Conservation (phyloP, 2,329 filamentous ascomycete species). For the Cercospora janseana region DNA sequence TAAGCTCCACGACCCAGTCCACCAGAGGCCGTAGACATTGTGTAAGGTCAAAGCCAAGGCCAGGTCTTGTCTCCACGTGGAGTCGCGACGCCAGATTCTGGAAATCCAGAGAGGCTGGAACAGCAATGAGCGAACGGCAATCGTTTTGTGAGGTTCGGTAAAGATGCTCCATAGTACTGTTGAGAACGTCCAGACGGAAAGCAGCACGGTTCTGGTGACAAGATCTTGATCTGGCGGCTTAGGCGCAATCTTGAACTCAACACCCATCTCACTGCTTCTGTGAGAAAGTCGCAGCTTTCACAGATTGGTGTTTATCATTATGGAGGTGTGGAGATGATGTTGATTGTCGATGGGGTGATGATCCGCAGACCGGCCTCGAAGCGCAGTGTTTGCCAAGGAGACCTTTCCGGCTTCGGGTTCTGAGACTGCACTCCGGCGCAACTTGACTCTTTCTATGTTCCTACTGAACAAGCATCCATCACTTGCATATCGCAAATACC, state of each 20-base stretch:
- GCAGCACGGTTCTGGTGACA: constrained; percentile 21
- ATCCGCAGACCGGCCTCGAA: neutral
- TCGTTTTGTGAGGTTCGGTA: constrained; percentile 33
- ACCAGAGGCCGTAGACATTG: constrained; percentile 26
- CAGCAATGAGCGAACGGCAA: constrained; percentile 31
- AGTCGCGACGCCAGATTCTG: constrained; percentile 25
- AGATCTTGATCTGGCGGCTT: neutral
- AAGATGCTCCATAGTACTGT: constrained; percentile 37
- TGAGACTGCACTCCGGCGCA: too few species aligned
- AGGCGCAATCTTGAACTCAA: neutral
- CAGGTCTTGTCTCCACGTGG: constrained; percentile 33
- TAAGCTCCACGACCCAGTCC: constrained; percentile 29
- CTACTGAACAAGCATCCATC: too few species aligned
- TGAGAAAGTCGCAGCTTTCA: constrained; percentile 1
- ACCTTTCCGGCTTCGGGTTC: too few species aligned
- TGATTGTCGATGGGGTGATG: neutral
- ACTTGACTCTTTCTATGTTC: too few species aligned
- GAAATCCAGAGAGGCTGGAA: constrained; percentile 36
- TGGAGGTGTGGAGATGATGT: neutral
- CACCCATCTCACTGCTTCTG: neutral
- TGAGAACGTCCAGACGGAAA: constrained; percentile 29
- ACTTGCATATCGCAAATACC: too few species aligned
- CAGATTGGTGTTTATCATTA: neutral
- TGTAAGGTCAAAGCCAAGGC: constrained; percentile 28
- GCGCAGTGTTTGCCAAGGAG: too few species aligned